These are phyloP conservation scores for Peronospora tabacina DNA, from an alignment of 352 stramenopile species.

Conservation along the genomic window DNA sequence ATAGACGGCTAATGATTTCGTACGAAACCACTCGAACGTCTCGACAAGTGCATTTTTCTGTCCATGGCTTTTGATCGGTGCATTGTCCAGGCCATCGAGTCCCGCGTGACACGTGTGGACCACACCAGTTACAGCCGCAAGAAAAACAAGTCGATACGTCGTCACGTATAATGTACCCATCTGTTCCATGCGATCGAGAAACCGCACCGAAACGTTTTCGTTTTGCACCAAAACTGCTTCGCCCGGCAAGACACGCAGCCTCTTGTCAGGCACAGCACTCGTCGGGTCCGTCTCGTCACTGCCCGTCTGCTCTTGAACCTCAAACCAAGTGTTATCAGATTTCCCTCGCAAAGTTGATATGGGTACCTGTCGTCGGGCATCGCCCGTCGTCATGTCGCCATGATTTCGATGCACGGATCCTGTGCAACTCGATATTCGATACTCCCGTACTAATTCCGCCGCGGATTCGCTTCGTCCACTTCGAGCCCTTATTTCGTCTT, in stretches of 20 bases:
- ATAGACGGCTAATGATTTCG: slow-evolving; percentile 40
- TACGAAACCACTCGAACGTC: slow-evolving; percentile 35
- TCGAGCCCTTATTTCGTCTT: too few relatives aligned
- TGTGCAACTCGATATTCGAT: slow-evolving; percentile 8
- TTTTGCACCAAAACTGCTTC: slow-evolving; percentile 59
- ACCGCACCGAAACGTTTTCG: slow-evolving; percentile 50
- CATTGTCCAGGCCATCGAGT: slow-evolving; percentile 19
- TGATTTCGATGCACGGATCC: background rate
- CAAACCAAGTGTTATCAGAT: slow-evolving; percentile 11
- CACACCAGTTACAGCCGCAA: slow-evolving; percentile 22
- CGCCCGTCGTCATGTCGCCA: slow-evolving; percentile 25
- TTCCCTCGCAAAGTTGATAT: background rate
- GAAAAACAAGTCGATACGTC: slow-evolving; percentile 79
- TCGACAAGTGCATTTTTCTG: slow-evolving; percentile 42
- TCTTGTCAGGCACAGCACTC: slow-evolving; percentile 3
- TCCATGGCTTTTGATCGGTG: slow-evolving; percentile 21
- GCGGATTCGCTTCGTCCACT: slow-evolving; percentile 9
- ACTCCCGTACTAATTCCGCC: slow-evolving; percentile 2
- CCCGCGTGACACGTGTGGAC: slow-evolving; percentile 6
- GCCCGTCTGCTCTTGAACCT: slow-evolving; percentile 13
- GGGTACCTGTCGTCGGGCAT: slow-evolving; percentile 17
- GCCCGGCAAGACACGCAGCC: slow-evolving; percentile 52
- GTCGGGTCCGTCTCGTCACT: slow-evolving; percentile 30
- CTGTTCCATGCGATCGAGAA: slow-evolving; percentile 45
- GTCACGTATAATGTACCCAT: slow-evolving; percentile 64